Percentiles rank a stretch among this genome's conserved stretches.
Evolutionary conservation across 2,329 filamentous ascomycete genomes (phyloP).

Genomic region (Pseudogymnoascus sp.): DNA sequence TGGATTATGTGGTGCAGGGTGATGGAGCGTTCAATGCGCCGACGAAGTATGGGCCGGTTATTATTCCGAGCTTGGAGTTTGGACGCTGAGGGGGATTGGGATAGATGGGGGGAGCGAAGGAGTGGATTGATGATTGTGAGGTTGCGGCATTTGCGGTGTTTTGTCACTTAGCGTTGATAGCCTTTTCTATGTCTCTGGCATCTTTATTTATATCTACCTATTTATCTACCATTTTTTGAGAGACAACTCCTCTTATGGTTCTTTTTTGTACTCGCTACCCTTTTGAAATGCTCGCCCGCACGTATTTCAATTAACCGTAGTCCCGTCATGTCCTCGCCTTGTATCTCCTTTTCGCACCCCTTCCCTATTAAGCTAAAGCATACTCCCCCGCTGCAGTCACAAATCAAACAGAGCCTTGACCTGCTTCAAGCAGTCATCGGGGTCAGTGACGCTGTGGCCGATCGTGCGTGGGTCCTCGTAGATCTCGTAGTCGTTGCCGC

Average conservation of each 20-base stretch:
- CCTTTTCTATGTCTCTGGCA: constrained; percentile 6
- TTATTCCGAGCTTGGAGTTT: constrained; percentile 79
- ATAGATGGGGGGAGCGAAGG: neutral
- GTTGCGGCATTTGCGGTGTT: constrained; percentile 5
- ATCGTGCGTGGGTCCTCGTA: constrained; percentile 72
- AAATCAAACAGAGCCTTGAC: constrained; percentile 74
- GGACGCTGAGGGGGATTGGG: constrained; percentile 41
- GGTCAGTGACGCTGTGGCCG: constrained; percentile 74
- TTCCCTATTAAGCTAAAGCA: neutral
- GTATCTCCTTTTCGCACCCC: neutral
- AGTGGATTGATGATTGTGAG: neutral
- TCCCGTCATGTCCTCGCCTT: neutral
- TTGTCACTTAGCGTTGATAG: constrained; percentile 6
- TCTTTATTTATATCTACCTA: neutral
- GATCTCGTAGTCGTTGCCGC: constrained; percentile 96
- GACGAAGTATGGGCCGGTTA: constrained; percentile 94
- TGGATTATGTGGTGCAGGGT: constrained; percentile 95
- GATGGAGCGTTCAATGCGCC: constrained; percentile 73
- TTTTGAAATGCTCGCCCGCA: neutral
- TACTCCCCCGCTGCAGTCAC: constrained; percentile 28
- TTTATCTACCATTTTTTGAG: neutral
- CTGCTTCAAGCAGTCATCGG: constrained; percentile 72
- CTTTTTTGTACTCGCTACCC: neutral
- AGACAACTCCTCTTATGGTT: neutral
- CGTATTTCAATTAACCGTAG: neutral